Base-by-base conservation (phyloP, 441 rosid species). In the Gossypium davidsonii region DNA sequence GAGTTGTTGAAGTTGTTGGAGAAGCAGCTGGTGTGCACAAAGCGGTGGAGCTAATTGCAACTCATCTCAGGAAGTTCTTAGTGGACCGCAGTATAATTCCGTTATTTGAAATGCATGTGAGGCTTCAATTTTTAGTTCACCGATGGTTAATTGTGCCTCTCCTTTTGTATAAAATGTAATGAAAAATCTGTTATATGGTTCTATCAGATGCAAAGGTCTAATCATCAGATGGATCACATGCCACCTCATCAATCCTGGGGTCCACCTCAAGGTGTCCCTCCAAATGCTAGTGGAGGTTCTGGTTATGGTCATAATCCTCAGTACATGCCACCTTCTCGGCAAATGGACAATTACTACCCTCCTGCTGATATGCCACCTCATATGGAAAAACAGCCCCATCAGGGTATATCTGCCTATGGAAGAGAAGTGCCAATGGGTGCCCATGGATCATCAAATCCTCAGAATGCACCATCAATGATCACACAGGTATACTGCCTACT, bases 371-470 rank as follows among this genome's bases (percentile, higher is more conserved):
- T 89, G 82, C 92, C 91, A 72, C 87, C 92, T 52, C 57, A 15
- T 58, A 83, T 92, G 86, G 98, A 91, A 73, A 89, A 91, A 80
- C 96, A 86, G 70, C 91, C 93, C 59, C 98, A 94, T 78, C 99
- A 91, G 74, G 97, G 98, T 60, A 91, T 92, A 70, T 92, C 97
- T 80, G 90, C 91, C 1, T 92, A 94, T 82, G 99, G 98, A 77
- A 90, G 98, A 85, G 96, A 94, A 80, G 87, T 94, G 68, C 90
- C 96, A 1, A 73, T 86, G 81, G 84, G 89, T 46, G 79, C 73
- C 48, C 99, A 90, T 82, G 85, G 79, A 73, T 80, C 94, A 57
- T 80, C 89, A 60, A 85, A 83, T 78, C 58, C 88, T 37, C 93
- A 87, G 78, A 59, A 83, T 0, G 90, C 94, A 31, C 94, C 94